Evolutionary conservation across 306 rosid species (phyloP).

Genomic region (Leucaena leucocephala): DNA sequence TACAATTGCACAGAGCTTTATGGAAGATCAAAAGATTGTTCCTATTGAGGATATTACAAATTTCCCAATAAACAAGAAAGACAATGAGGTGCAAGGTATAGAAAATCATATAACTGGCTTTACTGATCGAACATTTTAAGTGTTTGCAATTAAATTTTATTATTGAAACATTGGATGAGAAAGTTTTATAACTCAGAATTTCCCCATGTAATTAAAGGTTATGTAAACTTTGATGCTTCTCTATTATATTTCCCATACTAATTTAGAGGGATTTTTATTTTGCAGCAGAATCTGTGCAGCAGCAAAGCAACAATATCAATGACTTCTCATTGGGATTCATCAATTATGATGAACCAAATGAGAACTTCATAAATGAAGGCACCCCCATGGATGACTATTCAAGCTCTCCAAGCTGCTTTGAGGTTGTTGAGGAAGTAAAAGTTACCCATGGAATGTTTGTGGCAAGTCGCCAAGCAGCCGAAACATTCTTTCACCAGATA

Average conservation of each 20-base stretch:
- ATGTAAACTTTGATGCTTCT: neutral
- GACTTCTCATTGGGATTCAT: conserved; percentile 71
- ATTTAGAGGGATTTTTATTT: neutral
- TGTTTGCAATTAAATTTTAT: neutral
- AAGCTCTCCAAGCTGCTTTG: conserved; percentile 74
- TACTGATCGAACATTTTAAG: neutral
- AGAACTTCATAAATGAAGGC: conserved; percentile 59
- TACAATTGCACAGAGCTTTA: conserved; percentile 53
- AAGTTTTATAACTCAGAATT: neutral
- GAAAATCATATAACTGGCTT: neutral
- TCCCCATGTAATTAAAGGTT: too few relatives aligned
- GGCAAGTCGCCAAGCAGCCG: conserved; percentile 71
- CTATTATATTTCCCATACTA: neutral
- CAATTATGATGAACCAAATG: conserved; percentile 48
- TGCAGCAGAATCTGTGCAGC: conserved; percentile 41
- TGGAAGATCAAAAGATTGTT: conserved; percentile 71
- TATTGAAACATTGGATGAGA: neutral
- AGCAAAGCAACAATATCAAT: conserved; percentile 43
- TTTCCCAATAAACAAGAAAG: conserved; percentile 53
- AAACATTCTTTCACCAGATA: conserved; percentile 81
- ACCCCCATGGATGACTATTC: conserved; percentile 55
- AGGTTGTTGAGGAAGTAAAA: conserved; percentile 70
- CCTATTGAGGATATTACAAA: conserved; percentile 65
- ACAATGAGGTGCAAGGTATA: conserved; percentile 62
- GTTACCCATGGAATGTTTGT: conserved; percentile 77